A percentile compares a stretch with the other conserved stretches of the same genome.
Evolutionary conservation across 2,329 filamentous ascomycete genomes (phyloP).

Genomic region (Clonostachys rosea): DNA sequence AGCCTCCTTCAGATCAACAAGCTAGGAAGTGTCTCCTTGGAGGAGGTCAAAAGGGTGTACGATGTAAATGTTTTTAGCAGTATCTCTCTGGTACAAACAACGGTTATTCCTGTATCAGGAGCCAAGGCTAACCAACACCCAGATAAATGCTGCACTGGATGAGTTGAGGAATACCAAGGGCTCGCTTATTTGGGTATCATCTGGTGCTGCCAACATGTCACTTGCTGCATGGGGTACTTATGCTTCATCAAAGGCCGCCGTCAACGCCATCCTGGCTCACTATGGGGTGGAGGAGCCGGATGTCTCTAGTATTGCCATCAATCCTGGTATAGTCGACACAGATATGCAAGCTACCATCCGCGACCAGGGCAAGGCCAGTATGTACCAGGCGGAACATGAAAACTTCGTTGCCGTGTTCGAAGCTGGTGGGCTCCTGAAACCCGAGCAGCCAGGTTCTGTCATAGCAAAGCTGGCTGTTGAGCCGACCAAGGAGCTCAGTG

Average conservation of each 20-base stretch:
- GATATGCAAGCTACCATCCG: constrained; percentile 85
- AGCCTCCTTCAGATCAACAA: constrained; percentile 72
- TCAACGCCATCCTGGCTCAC: constrained; percentile 74
- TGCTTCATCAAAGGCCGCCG: constrained; percentile 77
- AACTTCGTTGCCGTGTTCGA: constrained; percentile 66
- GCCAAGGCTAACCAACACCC: neutral
- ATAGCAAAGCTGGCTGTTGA: constrained; percentile 73
- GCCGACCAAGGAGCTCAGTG: constrained; percentile 64
- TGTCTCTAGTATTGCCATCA: constrained; percentile 67
- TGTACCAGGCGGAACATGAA: constrained; percentile 54
- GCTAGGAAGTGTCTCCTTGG: constrained; percentile 59
- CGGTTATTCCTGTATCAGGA: constrained; percentile 1
- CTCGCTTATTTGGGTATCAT: constrained; percentile 72
- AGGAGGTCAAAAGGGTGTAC: constrained; percentile 72
- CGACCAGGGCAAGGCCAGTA: constrained; percentile 45
- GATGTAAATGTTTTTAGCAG: constrained; percentile 85
- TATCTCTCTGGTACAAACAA: constrained; percentile 32
- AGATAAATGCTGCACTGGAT: constrained; percentile 68
- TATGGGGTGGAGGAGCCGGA: constrained; percentile 72
- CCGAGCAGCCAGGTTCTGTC: constrained; percentile 80
- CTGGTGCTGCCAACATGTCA: constrained; percentile 63
- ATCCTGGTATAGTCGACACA: constrained; percentile 81
- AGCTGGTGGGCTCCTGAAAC: constrained; percentile 67
- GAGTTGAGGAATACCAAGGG: constrained; percentile 65
- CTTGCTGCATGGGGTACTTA: constrained; percentile 78